These are phyloP conservation scores for Nepenthes alata DNA, from an alignment of 179 eudicot species.

Conservation along the genomic window DNA sequence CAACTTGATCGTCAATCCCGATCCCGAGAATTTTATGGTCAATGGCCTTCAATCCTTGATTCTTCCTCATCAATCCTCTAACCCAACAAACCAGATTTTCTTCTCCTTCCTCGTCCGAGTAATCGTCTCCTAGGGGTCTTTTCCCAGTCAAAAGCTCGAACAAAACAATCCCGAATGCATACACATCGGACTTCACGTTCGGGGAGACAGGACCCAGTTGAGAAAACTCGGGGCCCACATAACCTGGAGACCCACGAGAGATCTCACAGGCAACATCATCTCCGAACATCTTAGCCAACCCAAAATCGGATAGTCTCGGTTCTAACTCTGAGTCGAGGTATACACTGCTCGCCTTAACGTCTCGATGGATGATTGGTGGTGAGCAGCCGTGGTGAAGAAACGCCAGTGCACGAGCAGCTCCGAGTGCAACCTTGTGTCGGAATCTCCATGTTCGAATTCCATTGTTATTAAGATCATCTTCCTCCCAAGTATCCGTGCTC, in stretches of 20 bases:
- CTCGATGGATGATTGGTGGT: conserved; percentile 48
- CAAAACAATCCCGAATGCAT: conserved; percentile 45
- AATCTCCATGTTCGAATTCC: conserved; percentile 45
- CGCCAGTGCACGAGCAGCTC: conserved; percentile 52
- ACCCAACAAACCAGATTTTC: conserved; percentile 39
- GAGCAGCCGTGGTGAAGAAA: conserved; percentile 65
- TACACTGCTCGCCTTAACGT: conserved; percentile 49
- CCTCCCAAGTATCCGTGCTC: conserved; percentile 56
- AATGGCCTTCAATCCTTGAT: conserved; percentile 23
- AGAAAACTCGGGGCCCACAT: conserved; percentile 43
- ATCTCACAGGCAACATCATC: conserved; percentile 29
- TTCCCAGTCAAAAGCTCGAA: conserved; percentile 55
- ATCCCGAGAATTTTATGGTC: conserved; percentile 40
- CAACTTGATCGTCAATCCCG: conserved; percentile 29
- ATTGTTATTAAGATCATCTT: conserved; percentile 16
- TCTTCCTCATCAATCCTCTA: conserved; percentile 41
- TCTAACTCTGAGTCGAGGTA: conserved; percentile 40
- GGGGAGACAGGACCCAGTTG: conserved; percentile 20
- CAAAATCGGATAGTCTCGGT: conserved; percentile 53
- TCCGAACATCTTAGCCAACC: conserved; percentile 42
- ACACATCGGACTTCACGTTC: conserved; percentile 48
- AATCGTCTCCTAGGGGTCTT: conserved; percentile 34
- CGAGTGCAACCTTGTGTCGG: conserved; percentile 47
- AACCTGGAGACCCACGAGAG: conserved; percentile 44
- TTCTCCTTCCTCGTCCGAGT: conserved; percentile 30